Conservation (phyloP, 768 basidiomycete genomes). For the Paxillus rubicundulus region DNA sequence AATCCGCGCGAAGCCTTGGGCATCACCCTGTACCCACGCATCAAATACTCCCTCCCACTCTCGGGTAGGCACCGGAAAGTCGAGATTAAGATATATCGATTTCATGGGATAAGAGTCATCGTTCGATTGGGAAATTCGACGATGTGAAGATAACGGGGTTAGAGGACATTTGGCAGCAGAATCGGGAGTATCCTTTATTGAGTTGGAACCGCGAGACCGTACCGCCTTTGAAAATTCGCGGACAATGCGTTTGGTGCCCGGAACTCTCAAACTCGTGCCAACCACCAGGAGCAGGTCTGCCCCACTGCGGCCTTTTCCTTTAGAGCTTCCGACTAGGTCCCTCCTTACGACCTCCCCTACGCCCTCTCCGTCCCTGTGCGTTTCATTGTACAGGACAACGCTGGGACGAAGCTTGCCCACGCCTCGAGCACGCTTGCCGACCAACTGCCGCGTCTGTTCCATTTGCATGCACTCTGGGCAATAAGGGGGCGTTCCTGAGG, state of each 20-base stretch:
- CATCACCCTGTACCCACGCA: slow-evolving; percentile 85
- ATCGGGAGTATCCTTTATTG: slow-evolving; percentile 33
- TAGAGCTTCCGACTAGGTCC: slow-evolving; percentile 71
- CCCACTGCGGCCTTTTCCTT: slow-evolving; percentile 64
- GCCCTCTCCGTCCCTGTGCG: slow-evolving; percentile 81
- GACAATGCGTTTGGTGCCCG: slow-evolving; percentile 89
- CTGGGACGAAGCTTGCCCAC: slow-evolving; percentile 81
- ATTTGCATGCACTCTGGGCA: slow-evolving; percentile 79
- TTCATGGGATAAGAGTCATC: slow-evolving; percentile 58
- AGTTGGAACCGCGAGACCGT: slow-evolving; percentile 43
- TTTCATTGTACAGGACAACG: slow-evolving; percentile 89
- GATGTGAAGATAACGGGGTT: slow-evolving; percentile 49
- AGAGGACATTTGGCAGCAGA: slow-evolving; percentile 28
- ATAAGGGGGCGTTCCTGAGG: slow-evolving; percentile 59
- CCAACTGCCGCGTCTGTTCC: slow-evolving; percentile 65
- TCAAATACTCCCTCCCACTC: slow-evolving; percentile 94
- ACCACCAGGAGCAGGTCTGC: slow-evolving; percentile 87
- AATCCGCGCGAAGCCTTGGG: slow-evolving; percentile 70
- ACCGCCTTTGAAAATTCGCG: slow-evolving; percentile 84
- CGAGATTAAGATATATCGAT: slow-evolving; percentile 80
- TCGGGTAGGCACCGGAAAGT: slow-evolving; percentile 79
- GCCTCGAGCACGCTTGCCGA: slow-evolving; percentile 77
- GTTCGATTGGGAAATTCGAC: slow-evolving; percentile 28
- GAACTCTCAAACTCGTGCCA: slow-evolving; percentile 85
- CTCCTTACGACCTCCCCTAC: slow-evolving; percentile 82